Conservation (phyloP, 2,329 filamentous ascomycete genomes). For the Cladobotryum protrusum region DNA sequence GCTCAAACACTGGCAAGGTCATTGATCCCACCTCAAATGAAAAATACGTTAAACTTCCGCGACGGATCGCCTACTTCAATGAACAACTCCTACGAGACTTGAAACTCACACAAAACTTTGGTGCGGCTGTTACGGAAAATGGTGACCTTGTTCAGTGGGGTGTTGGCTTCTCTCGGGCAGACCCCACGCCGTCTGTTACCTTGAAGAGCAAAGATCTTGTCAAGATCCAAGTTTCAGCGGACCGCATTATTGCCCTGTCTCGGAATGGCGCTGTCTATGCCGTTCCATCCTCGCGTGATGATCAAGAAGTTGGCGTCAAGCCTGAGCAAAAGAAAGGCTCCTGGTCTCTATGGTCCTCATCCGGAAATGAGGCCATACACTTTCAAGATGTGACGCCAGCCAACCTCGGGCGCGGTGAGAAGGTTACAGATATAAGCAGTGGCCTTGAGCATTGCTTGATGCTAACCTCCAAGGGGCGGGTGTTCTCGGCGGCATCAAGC, state of each 20-base stretch:
- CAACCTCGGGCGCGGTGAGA: slow-evolving; percentile 62
- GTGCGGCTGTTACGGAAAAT: slow-evolving; percentile 78
- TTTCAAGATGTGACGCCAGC: slow-evolving; percentile 67
- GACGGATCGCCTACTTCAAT: slow-evolving; percentile 76
- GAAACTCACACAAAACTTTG: slow-evolving; percentile 76
- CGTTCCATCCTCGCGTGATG: slow-evolving; percentile 66
- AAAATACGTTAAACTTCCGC: slow-evolving; percentile 69
- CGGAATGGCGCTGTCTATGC: slow-evolving; percentile 77
- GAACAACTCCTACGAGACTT: slow-evolving; percentile 78
- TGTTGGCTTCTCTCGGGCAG: slow-evolving; percentile 60
- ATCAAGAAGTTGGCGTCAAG: slow-evolving; percentile 62
- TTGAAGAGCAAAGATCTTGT: slow-evolving; percentile 74
- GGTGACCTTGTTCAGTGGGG: slow-evolving; percentile 95
- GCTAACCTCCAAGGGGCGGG: slow-evolving; percentile 74
- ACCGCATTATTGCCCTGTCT: slow-evolving; percentile 75
- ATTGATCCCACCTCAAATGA: slow-evolving; percentile 79
- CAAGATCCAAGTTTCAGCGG: slow-evolving; percentile 70
- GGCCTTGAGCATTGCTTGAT: slow-evolving; percentile 84
- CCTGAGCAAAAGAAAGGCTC: slow-evolving; percentile 44
- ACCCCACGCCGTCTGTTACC: slow-evolving; percentile 61
- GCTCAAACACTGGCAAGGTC: slow-evolving; percentile 78
- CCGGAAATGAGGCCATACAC: slow-evolving; percentile 42
- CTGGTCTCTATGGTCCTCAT: slow-evolving; percentile 66
- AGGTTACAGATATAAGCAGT: slow-evolving; percentile 64
- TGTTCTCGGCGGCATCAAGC: slow-evolving; percentile 83